phyloP scores from a whole-genome alignment of 148 eudicot genomes.

The Rhododendron molle region DNA sequence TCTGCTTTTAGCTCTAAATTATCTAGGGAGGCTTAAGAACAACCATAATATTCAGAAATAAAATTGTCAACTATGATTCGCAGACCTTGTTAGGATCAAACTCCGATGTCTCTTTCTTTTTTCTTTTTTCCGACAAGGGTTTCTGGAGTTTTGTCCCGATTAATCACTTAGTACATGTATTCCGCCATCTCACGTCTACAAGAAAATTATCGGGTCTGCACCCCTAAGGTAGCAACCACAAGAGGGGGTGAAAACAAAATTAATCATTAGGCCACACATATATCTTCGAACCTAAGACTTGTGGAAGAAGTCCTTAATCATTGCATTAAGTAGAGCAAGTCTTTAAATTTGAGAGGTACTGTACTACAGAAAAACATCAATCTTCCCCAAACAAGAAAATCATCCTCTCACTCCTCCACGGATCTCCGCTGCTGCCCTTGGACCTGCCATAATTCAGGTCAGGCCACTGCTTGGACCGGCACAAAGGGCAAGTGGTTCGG shows the following conservation, averaged over 20 bases:
- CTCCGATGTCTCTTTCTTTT: background rate
- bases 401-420: conserved; percentile 20
- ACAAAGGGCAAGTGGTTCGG: conserved; percentile 6
- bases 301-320: background rate
- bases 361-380: background rate
- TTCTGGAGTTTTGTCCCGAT: background rate
- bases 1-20: too few species aligned
- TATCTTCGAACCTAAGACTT: background rate
- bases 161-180: background rate
- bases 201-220: background rate
- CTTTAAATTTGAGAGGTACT: background rate
- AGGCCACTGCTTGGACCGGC: conserved; percentile 13
- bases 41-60: background rate
- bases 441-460: background rate
- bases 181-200: background rate
- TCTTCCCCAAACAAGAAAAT: conserved; percentile 20
- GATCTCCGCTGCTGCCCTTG: background rate
- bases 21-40: background rate
- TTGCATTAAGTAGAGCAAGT: background rate
- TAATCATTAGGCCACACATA: background rate
- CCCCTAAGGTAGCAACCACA: background rate
- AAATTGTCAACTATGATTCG: background rate
- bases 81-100: background rate
- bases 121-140: background rate
- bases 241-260: background rate